Conservation (phyloP, 2,329 filamentous ascomycete species). For the Colletotrichum cordylinicola region DNA sequence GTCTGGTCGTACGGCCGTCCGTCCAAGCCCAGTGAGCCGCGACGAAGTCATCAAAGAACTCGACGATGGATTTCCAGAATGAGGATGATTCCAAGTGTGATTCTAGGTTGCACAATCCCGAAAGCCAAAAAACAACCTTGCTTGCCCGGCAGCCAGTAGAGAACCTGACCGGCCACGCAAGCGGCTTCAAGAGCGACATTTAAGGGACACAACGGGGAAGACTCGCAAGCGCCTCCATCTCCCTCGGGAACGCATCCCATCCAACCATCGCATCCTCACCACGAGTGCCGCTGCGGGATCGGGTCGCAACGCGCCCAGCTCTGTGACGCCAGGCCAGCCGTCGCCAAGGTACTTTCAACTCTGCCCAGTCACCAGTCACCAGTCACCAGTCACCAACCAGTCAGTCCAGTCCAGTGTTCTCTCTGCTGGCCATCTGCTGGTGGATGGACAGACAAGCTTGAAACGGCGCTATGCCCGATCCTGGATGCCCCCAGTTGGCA, state of each 20-base stretch:
- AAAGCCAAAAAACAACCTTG: not conserved
- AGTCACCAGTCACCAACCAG: not conserved
- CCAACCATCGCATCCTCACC: conserved; percentile 5
- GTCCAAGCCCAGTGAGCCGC: not conserved
- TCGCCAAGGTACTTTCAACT: not conserved
- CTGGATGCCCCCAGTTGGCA: not conserved
- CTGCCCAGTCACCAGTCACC: not conserved
- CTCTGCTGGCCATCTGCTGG: not conserved
- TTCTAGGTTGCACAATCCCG: not conserved
- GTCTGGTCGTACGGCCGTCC: conserved; percentile 2
- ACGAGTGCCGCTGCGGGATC: conserved; percentile 6
- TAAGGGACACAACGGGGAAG: not conserved
- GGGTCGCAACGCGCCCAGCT: conserved; percentile 14
- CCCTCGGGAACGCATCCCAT: not conserved
- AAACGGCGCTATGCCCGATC: conserved; percentile 21
- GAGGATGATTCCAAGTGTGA: not conserved
- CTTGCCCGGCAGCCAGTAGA: not conserved
- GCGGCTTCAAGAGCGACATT: not conserved
- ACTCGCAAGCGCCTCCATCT: conserved; percentile 7
- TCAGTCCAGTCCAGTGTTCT: not conserved
- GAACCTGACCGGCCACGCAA: not conserved
- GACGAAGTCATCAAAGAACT: not conserved
- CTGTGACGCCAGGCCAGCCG: not conserved
- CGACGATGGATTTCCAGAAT: not conserved
- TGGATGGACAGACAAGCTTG: conserved; percentile 8